phyloP scores from a whole-genome alignment of 2,329 filamentous ascomycete genomes.

The Dothidotthia symphoricarpi region DNA sequence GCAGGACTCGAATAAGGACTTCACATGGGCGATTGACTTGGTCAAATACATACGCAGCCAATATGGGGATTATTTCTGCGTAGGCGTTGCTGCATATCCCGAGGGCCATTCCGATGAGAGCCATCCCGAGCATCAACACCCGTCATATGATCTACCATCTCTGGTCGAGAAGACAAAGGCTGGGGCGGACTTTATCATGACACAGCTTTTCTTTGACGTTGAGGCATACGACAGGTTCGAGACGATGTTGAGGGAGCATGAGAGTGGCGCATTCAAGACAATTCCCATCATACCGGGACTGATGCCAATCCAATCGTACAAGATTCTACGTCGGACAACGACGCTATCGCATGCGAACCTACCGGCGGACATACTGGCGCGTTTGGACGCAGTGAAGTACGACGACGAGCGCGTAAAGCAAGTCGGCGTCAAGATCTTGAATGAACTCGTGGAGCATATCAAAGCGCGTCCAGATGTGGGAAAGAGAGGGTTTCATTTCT shows the following conservation, averaged over 20 bases:
- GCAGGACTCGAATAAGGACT: constrained; percentile 68
- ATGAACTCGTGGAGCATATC: constrained; percentile 78
- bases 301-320: constrained; percentile 97
- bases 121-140: constrained; percentile 73
- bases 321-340: constrained; percentile 89
- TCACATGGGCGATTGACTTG: constrained; percentile 84
- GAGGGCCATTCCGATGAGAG: constrained; percentile 93
- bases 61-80: constrained; percentile 92
- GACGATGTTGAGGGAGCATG: constrained; percentile 69
- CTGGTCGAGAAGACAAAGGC: constrained; percentile 87
- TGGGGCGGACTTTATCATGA: constrained; percentile 97
- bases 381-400: constrained; percentile 69
- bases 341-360: constrained; percentile 90
- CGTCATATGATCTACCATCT: constrained; percentile 71
- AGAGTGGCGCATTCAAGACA: constrained; percentile 78
- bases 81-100: constrained; percentile 91
- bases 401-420: constrained; percentile 81
- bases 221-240: constrained; percentile 81
- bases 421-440: constrained; percentile 77
- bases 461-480: constrained; percentile 56
- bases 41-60: constrained; percentile 83
- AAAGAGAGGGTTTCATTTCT: constrained; percentile 83
- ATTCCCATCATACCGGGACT: constrained; percentile 91
- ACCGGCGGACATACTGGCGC: constrained; percentile 66
- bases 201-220: constrained; percentile 92